phyloP scores from a whole-genome alignment of 1,139 yeast species.

The Wickerhamiella pararugosa region DNA sequence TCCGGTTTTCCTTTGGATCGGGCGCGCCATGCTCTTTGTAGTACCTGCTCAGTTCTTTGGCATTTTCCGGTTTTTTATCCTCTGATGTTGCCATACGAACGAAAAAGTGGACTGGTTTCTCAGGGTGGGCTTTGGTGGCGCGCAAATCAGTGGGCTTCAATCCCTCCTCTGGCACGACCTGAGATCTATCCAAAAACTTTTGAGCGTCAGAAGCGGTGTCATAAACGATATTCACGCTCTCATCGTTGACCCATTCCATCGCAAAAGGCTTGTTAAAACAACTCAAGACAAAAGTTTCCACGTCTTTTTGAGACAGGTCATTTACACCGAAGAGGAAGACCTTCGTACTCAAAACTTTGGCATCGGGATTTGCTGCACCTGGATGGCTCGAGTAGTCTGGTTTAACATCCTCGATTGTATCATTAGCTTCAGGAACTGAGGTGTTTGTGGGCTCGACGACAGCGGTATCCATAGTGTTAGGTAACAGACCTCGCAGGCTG shows the following conservation, averaged over 20 bases:
- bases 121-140: conserved; percentile 27
- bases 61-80: conserved; percentile 45
- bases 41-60: conserved; percentile 47
- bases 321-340: conserved; percentile 51
- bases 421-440: no score
- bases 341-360: no score
- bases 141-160: conserved; percentile 19
- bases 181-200: conserved; percentile 10
- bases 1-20: conserved; percentile 30
- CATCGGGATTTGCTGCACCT: no score
- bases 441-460: no score
- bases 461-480: no score
- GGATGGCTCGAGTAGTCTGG: no score
- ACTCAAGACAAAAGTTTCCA: conserved; percentile 39
- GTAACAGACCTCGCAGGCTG: no score
- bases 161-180: conserved; percentile 16
- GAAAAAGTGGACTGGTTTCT: conserved; percentile 23
- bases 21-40: conserved; percentile 68
- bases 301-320: conserved; percentile 47
- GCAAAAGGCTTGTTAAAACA: conserved; percentile 35
- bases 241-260: conserved; percentile 61
- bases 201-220: conserved; percentile 15
- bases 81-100: conserved; percentile 38
- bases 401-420: no score
- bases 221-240: conserved; percentile 39